Percentiles rank a stretch among this genome's conserved stretches.
Evolutionary conservation across 192 early-diverging fungal genomes (phyloP).

Genomic region (Coemansia sp.): DNA sequence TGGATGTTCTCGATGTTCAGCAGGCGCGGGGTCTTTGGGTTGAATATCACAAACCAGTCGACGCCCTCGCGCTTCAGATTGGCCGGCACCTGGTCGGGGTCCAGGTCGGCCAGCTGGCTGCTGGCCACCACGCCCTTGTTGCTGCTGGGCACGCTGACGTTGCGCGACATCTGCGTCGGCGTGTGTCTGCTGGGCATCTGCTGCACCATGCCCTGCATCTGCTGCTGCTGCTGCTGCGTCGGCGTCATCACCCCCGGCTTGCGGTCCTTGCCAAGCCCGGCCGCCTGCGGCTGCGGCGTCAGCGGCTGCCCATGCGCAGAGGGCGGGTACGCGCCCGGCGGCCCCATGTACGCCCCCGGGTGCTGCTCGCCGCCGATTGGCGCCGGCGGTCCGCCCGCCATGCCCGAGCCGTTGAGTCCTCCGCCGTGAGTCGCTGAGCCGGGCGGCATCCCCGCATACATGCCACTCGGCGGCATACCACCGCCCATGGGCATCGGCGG

Average conservation of each 20-base stretch:
- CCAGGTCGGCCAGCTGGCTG: constrained; percentile 70
- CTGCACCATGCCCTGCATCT: constrained; percentile 22
- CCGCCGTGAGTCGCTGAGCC: constrained; percentile 34
- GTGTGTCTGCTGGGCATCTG: constrained; percentile 47
- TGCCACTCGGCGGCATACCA: constrained; percentile 41
- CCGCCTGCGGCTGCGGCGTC: constrained; percentile 49
- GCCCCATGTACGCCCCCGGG: constrained; percentile 45
- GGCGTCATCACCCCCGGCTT: constrained; percentile 55
- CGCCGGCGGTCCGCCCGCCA: constrained; percentile 31
- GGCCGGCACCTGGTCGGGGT: constrained; percentile 75
- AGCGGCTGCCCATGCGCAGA: constrained; percentile 51
- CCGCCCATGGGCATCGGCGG: constrained; percentile 48
- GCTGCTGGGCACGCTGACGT: constrained; percentile 23
- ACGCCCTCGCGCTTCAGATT: constrained; percentile 76
- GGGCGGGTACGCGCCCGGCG: constrained; percentile 50
- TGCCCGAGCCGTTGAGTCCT: constrained; percentile 38
- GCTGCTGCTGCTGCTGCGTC: constrained; percentile 32
- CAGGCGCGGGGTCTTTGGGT: constrained; percentile 64
- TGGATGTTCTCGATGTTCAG: constrained; percentile 70
- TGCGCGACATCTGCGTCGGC: constrained; percentile 48
- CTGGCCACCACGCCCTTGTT: constrained; percentile 33
- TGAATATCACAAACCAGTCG: constrained; percentile 90
- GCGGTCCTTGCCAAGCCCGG: constrained; percentile 45
- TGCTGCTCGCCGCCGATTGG: constrained; percentile 40
- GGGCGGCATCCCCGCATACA: constrained; percentile 51